Percentiles rank a stretch among this genome's conserved stretches.
phyloP scores from a whole-genome alignment of 2,329 filamentous ascomycete genomes.

The Colletotrichum abscissum region DNA sequence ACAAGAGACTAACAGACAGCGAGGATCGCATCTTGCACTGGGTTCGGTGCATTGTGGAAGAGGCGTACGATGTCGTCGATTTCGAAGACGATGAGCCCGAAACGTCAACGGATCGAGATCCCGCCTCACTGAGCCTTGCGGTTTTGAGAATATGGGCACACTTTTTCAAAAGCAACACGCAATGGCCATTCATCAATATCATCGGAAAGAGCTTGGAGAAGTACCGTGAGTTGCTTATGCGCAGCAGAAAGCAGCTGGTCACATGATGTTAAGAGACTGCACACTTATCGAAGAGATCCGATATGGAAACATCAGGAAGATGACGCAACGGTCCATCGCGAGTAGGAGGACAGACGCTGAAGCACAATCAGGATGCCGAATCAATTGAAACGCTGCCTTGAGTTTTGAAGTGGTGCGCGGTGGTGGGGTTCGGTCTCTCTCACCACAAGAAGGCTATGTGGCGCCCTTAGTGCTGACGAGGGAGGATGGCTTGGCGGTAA shows the following conservation, averaged over 20 bases:
- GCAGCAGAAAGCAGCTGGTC: background rate
- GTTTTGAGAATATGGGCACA: constrained; percentile 58
- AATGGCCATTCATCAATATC: constrained; percentile 60
- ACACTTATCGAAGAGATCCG: background rate
- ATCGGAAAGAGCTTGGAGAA: constrained; percentile 53
- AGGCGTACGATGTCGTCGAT: constrained; percentile 52
- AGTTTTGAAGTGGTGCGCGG: background rate
- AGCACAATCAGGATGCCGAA: background rate
- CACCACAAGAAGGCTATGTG: background rate
- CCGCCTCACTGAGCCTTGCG: constrained; percentile 48
- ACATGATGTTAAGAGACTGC: background rate
- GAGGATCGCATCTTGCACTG: constrained; percentile 59
- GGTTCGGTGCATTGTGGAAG: constrained; percentile 58
- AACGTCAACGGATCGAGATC: constrained; percentile 37
- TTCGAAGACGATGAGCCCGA: constrained; percentile 49
- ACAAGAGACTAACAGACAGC: constrained; percentile 42
- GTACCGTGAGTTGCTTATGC: constrained; percentile 44
- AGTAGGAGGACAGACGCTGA: background rate
- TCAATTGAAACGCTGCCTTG: background rate
- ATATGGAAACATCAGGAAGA: background rate
- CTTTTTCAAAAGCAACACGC: constrained; percentile 59
- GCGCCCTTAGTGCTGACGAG: background rate
- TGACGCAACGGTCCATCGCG: background rate
- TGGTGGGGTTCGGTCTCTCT: background rate
- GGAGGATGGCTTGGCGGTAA: too few species aligned